Evolutionary conservation across 345 rosid species (phyloP), one percentile per base, ranked within the genome.

Genomic region (Sonneratia alba): DNA sequence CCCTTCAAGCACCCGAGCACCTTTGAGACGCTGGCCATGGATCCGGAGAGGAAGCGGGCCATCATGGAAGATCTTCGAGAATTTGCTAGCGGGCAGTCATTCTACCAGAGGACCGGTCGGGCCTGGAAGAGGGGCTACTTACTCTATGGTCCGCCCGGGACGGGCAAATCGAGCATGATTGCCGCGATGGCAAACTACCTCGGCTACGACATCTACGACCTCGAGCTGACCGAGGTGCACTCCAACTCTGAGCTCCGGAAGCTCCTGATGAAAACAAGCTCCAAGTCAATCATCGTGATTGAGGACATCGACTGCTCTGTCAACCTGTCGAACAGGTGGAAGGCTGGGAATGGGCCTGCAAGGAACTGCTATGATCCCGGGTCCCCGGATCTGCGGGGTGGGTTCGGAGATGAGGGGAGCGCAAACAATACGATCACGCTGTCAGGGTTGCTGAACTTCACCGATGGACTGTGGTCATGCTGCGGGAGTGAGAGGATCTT

Each of bases 391-490:
- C 70, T 81, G 64, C 79, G 73, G 64, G 84, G 77, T 83, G 85
- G 77, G 79, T 74, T 11, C 84, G 80, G 0, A 79, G 83, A 24
- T 82, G 81, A 22, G 80, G 83, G 38, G 80, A 86, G 36, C 65
- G 32, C 68, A 48, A 71, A 67, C 57, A 87, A 81, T 72, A 84
- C 95, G 38, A 85, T 91, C 12, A 94, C 98, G 1, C 78, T 94
- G 47, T 94, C 98, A 7, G 98, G 98, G 73, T 75, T 94, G 73
- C 70, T 94, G 85, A 94, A 94, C 78, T 94, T 94, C 78, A 89
- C 96, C 8, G 98, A 94, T 55, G 98, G 98, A 76, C 75, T 94
- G 48, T 94, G 98, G 98, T 94, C 98, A 9, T 91, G 98, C 67
- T 91, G 98, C 68, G 98, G 97, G 16, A 91, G 97, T 72, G 98